Conservation (phyloP, 805 yeast species). For the Wickerhamomyces canadensis region DNA sequence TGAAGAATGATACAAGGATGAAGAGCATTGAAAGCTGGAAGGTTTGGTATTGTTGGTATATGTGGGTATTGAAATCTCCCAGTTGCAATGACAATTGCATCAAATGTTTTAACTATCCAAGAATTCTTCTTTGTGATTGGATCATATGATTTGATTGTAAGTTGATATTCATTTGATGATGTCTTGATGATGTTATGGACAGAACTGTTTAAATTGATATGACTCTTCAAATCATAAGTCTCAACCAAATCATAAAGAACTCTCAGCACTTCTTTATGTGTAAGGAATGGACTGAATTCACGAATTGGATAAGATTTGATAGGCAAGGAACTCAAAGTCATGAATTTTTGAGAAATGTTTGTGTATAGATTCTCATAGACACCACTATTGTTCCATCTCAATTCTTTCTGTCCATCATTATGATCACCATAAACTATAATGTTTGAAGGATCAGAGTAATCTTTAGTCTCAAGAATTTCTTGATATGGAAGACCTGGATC, state of each 20-base stretch:
- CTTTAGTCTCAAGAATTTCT: conserved; percentile 23
- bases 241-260: conserved; percentile 25
- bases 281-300: conserved; percentile 29
- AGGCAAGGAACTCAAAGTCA: conserved; percentile 24
- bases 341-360: conserved; percentile 31
- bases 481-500: conserved; percentile 16
- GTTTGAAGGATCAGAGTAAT: conserved; percentile 26
- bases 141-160: conserved; percentile 17
- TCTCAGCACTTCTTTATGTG: conserved; percentile 25
- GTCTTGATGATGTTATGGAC: conserved; percentile 30
- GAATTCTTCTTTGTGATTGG: conserved; percentile 15
- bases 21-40: conserved; percentile 32
- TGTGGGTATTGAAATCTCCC: conserved; percentile 54
- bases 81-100: conserved; percentile 47
- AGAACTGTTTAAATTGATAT: conserved; percentile 29
- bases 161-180: conserved; percentile 30
- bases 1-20: conserved; percentile 31
- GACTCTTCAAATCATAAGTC: conserved; percentile 21
- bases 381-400: conserved; percentile 31
- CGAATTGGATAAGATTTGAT: conserved; percentile 13
- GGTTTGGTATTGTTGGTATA: conserved; percentile 42
- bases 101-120: conserved; percentile 41
- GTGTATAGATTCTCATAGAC: conserved; percentile 31
- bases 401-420: conserved; percentile 22
- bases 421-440: conserved; percentile 20